Base-by-base conservation (phyloP, 1,139 yeast genomes). In the Torulaspora globosa region DNA sequence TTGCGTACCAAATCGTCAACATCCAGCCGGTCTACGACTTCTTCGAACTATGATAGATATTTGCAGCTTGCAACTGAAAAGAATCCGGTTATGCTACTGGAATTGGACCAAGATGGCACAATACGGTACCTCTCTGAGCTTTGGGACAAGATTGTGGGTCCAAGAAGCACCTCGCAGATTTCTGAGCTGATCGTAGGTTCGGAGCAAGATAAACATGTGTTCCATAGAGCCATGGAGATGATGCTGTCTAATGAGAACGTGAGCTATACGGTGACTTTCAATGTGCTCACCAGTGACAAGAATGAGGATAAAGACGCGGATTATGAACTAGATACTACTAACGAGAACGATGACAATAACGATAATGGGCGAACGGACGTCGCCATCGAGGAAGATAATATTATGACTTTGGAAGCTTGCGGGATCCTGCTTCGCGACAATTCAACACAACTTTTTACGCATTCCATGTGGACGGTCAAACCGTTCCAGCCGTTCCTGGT, bases 381-480 rank as follows among this genome's bases (percentile, higher is more conserved):
- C 40, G 15, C 42, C 55, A 8, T 28, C 18, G 43, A 45, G 10
- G 50, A 42, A 5, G 84, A 84, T 7, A 79, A 75, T 9, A 67
- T 76, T 11, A 75, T 82, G 2, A 94, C 87, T 57, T 69, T 92
- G 34, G 98, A 90, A 63, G 97, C 96, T 0, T 97, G 90, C 60
- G 99, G 99, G 5, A 84, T 92, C n/a, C 66, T 92, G 30, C 84
- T 92, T n/a, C 86, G 81, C 55, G 85, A 84, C 57, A 66, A 75
- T 3, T 69, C 70, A 41, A 71, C 80, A 0, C 72, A 73, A 11
- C 29, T 59, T 14, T 89, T 95, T 0, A 74, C 84, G 0, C 95
- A 89, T 64, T 82, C 96, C 1, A 85, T 92, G 85, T 92, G 98
- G 97, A 82, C 94, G 2, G 73, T 92, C 10, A 82, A 86, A 56